These are phyloP conservation scores for Lodderomyces margitis DNA, from an alignment of 1,139 yeast species.

Conservation along the genomic window DNA sequence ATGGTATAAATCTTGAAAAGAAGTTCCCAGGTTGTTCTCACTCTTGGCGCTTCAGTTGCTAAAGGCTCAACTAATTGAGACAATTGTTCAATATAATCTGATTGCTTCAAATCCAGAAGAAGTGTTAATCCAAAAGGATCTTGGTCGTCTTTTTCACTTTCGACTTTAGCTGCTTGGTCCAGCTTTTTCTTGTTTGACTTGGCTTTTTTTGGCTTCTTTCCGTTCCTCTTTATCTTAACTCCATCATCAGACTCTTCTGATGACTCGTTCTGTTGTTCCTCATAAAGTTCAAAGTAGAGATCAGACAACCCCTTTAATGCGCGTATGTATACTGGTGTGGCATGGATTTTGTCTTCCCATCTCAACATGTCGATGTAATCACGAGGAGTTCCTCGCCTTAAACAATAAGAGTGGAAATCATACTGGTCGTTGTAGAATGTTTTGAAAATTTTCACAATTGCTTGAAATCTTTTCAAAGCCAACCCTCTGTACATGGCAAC, in stretches of 20 bases:
- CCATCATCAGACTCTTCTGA: constrained; percentile 19
- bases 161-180: constrained; percentile 40
- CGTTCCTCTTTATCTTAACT: constrained; percentile 22
- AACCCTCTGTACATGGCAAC: constrained; percentile 57
- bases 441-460: constrained; percentile 65
- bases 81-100: constrained; percentile 31
- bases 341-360: constrained; percentile 78
- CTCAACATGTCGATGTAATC: constrained; percentile 70
- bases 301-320: constrained; percentile 66
- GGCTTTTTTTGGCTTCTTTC: constrained; percentile 32
- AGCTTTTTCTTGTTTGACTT: constrained; percentile 38
- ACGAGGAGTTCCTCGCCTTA: constrained; percentile 88
- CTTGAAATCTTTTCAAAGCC: constrained; percentile 74
- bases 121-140: constrained; percentile 51
- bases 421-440: constrained; percentile 81
- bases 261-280: constrained; percentile 18
- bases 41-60: constrained; percentile 33
- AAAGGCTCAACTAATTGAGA: constrained; percentile 32
- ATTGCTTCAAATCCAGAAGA: constrained; percentile 27
- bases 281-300: constrained; percentile 51
- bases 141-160: constrained; percentile 42
- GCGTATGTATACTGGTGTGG: constrained; percentile 68
- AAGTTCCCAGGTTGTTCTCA: constrained; percentile 35
- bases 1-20: constrained; percentile 38
- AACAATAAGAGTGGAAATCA: constrained; percentile 91